Percentiles rank a stretch among this genome's conserved stretches.
Evolutionary conservation across 208 protist genomes (phyloP).

Genomic region (Acanthamoeba triangularis): DNA sequence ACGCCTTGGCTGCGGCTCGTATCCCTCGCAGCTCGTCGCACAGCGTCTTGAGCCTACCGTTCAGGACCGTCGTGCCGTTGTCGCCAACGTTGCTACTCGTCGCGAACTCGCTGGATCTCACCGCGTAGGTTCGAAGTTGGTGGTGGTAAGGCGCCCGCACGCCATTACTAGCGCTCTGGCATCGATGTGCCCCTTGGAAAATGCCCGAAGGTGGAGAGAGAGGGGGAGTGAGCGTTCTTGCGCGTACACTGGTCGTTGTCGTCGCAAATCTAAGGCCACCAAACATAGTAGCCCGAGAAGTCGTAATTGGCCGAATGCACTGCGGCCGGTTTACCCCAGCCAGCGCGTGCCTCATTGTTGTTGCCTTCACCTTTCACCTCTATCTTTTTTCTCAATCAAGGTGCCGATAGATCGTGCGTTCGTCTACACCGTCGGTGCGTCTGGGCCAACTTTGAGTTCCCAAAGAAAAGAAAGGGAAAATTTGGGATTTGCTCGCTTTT

Average conservation of each 20-base stretch:
- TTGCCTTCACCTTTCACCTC: no score
- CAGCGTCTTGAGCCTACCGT: background rate
- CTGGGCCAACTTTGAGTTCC: no score
- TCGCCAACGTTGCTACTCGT: background rate
- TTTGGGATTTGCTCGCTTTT: no score
- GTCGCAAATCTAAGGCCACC: background rate
- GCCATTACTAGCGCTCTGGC: background rate
- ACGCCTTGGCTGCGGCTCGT: background rate
- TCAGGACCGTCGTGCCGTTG: background rate
- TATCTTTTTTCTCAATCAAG: background rate
- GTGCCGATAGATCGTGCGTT: background rate
- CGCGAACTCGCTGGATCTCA: no score
- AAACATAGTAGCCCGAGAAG: background rate
- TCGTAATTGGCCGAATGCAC: background rate
- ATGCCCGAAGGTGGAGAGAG: background rate
- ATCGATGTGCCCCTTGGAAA: background rate
- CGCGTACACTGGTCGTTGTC: no score
- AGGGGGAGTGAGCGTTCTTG: no score
- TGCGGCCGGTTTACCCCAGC: no score
- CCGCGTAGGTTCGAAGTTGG: background rate
- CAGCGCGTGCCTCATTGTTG: background rate
- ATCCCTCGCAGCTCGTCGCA: slow-evolving; percentile 9
- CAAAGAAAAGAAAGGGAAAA: no score
- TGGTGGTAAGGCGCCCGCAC: no score
- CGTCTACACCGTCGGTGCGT: no score